Evolutionary conservation across 148 eudicot genomes (phyloP).

Genomic region (Polygonum maritimum): DNA sequence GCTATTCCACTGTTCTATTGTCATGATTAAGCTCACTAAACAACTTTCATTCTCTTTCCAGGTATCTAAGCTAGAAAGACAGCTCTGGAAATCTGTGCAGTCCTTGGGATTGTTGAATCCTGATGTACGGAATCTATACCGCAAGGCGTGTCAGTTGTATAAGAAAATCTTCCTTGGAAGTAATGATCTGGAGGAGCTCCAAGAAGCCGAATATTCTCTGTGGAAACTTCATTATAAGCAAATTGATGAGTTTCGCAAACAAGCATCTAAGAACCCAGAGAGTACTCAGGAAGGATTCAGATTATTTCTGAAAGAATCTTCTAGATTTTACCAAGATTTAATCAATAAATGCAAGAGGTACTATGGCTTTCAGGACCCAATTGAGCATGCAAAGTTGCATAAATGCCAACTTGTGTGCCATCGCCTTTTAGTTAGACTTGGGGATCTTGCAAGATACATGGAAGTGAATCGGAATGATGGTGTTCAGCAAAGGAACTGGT

Average conservation of each 20-base stretch:
- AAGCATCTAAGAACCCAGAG: slow-evolving; percentile 23
- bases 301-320: slow-evolving; percentile 61
- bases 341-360: slow-evolving; percentile 40
- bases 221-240: slow-evolving; percentile 96
- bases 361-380: slow-evolving; percentile 37
- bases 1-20: not conserved
- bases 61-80: slow-evolving; percentile 56
- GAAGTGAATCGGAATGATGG: slow-evolving; percentile 33
- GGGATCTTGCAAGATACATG: slow-evolving; percentile 76
- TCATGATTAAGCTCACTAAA: not conserved
- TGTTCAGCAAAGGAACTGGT: slow-evolving; percentile 44
- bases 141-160: slow-evolving; percentile 38
- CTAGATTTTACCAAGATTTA: slow-evolving; percentile 57
- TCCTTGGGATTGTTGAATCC: slow-evolving; percentile 48
- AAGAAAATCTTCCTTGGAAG: slow-evolving; percentile 50
- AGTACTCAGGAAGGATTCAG: slow-evolving; percentile 37
- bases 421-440: slow-evolving; percentile 74
- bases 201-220: slow-evolving; percentile 52
- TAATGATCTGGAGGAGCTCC: slow-evolving; percentile 42
- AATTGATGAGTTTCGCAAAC: slow-evolving; percentile 78
- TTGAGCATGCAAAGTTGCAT: slow-evolving; percentile 33
- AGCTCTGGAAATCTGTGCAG: slow-evolving; percentile 50
- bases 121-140: slow-evolving; percentile 47
- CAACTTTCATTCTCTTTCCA: slow-evolving; percentile 17
- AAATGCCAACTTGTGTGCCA: slow-evolving; percentile 55